Evolutionary conservation across 768 basidiomycete genomes (phyloP), one percentile per base, ranked within the genome.

Genomic region (Myochromella boudieri): DNA sequence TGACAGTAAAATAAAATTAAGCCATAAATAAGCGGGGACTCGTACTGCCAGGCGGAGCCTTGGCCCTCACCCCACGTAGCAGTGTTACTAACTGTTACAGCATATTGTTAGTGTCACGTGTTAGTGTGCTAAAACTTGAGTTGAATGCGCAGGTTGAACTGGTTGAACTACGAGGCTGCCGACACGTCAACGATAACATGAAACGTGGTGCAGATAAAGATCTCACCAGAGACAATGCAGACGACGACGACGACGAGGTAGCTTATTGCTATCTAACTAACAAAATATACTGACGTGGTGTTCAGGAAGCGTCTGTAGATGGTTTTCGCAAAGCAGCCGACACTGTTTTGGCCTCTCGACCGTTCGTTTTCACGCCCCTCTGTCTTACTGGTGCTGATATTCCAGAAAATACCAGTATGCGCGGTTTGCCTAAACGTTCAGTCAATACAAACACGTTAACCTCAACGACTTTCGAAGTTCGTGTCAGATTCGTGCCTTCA

Each of bases 151-250:
- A 28, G 33, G 12, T 25, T 17, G 14, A 20, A 21, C 34, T 42
- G n/a, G n/a, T n/a, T n/a, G 43, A 7, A 18, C 14, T 37, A 29
- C 28, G 15, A 17, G 24, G 26, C 21, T 33, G 32, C 29, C 12
- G 22, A 2, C 20, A 14, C 18, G 11, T 34, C 10, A 38, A 11
- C 42, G 36, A 48, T 37, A 47, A 31, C 51, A 84, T 89, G 85
- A 91, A 91, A 67, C 79, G 88, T 62, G 77, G 74, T 45, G 88
- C 88, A 61, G 88, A 90, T 42, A 78, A 67, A 50, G 85, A 91
- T 56, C 59, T 91, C 26, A 71, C 75, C 9, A 87, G 81, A 56
- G 84, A 83, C 48, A 71, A 67, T 21, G 59, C 40, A 15, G 72
- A 70, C 20, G 75, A 81, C 41, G 72, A 67, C 9, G 63, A 60